Conservation (phyloP, 1,284 basidiomycete species). For the Afroboletus lepidellus region DNA sequence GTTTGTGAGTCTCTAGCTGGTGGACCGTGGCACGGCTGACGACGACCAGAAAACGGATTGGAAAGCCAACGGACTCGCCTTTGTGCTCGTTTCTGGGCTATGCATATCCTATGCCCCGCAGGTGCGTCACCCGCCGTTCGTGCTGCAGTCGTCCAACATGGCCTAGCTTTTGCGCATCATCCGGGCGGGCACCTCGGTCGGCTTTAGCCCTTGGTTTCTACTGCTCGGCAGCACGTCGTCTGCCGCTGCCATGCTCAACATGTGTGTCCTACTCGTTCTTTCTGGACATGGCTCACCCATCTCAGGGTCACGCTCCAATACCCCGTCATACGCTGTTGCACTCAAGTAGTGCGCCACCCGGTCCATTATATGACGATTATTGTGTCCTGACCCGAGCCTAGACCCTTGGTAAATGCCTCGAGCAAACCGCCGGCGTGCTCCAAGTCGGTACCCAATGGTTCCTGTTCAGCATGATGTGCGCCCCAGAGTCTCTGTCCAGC, state of each 20-base stretch:
- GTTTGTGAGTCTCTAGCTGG: conserved; percentile 15
- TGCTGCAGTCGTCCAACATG: neutral
- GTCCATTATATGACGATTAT: neutral
- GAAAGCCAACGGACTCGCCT: conserved; percentile 71
- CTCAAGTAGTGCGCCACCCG: conserved; percentile 56
- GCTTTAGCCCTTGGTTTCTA: conserved; percentile 92
- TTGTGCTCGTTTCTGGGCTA: conserved; percentile 76
- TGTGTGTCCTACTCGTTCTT: conserved; percentile 43
- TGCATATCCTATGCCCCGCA: conserved; percentile 89
- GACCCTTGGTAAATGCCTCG: conserved; percentile 74
- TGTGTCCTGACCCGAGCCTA: conserved; percentile 30
- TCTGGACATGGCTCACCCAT: neutral
- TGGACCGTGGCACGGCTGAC: neutral
- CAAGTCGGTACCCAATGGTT: conserved; percentile 87
- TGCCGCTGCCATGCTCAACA: conserved; percentile 79
- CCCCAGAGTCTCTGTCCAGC: neutral
- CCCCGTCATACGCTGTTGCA: conserved; percentile 82
- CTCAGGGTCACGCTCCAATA: conserved; percentile 83
- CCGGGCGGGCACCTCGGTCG: conserved; percentile 74
- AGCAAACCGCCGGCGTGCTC: conserved; percentile 80
- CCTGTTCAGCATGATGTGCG: conserved; percentile 81
- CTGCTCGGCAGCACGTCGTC: conserved; percentile 87
- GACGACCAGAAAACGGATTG: conserved; percentile 69
- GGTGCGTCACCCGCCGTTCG: conserved; percentile 39
- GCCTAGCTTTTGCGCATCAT: conserved; percentile 74